Percentiles rank a stretch among this genome's conserved stretches.
Conservation (phyloP, 768 basidiomycete genomes). For the Lentinula guzmanii region DNA sequence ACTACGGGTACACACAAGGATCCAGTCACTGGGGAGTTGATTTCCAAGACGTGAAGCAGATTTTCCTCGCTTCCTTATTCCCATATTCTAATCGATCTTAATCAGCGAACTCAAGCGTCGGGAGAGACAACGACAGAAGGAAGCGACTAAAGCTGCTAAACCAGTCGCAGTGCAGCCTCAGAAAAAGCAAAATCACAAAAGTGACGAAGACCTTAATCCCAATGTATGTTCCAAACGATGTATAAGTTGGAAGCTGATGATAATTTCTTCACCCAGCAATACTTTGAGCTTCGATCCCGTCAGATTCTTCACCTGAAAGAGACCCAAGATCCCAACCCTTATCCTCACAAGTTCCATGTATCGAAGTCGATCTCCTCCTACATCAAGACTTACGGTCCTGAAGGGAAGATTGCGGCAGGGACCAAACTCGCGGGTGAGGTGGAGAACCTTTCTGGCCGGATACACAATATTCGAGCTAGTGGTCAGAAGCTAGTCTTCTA, state of each 20-base stretch:
- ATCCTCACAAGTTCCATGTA: conserved; percentile 99
- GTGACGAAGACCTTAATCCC: conserved; percentile 85
- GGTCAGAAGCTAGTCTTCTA: conserved; percentile 89
- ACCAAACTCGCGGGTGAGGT: conserved; percentile 50
- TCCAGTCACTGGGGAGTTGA: conserved; percentile 90
- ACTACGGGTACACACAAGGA: conserved; percentile 55
- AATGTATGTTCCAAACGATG: conserved; percentile 54
- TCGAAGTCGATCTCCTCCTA: conserved; percentile 67
- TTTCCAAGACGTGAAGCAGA: conserved; percentile 83
- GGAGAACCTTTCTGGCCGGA: conserved; percentile 80
- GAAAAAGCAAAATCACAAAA: conserved; percentile 34
- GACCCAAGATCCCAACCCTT: conserved; percentile 85
- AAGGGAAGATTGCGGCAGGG: conserved; percentile 66
- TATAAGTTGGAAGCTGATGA: background rate
- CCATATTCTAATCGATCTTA: conserved; percentile 20
- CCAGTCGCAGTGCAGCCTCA: conserved; percentile 36
- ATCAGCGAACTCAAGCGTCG: conserved; percentile 92
- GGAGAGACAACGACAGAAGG: conserved; percentile 80
- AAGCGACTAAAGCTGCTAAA: conserved; percentile 66
- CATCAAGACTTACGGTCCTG: conserved; percentile 65
- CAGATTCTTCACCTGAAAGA: conserved; percentile 82
- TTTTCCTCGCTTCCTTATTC: conserved; percentile 8
- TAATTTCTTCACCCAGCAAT: conserved; percentile 59
- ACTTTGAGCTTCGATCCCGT: conserved; percentile 88
- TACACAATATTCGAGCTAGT: conserved; percentile 83